Conservation (phyloP, 2,329 filamentous ascomycete genomes). For the Huntiella bhutanensis region DNA sequence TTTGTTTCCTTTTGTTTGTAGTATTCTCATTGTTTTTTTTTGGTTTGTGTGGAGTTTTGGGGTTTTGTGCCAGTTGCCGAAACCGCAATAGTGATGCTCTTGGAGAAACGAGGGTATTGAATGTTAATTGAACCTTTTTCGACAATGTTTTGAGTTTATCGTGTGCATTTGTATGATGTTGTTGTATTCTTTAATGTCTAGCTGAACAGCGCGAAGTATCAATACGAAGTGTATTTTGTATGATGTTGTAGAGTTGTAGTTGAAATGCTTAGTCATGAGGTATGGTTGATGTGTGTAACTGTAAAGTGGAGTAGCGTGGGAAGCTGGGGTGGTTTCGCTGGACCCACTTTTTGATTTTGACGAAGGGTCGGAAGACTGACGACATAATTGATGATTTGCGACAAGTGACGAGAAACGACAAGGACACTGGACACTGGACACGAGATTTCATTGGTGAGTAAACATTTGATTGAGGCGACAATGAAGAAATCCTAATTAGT, state of each 20-base stretch:
- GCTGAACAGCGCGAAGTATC: too few species aligned
- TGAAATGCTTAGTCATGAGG: background rate
- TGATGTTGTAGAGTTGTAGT: background rate
- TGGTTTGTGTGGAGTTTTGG: slow-evolving; percentile 1
- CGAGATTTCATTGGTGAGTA: too few species aligned
- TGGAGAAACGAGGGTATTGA: too few species aligned
- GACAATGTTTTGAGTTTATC: too few species aligned
- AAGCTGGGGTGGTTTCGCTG: too few species aligned
- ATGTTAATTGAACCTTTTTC: too few species aligned
- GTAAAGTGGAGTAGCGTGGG: background rate
- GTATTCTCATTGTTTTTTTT: slow-evolving; percentile 5
- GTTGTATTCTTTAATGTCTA: too few species aligned
- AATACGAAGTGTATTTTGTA: too few species aligned
- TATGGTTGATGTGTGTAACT: background rate
- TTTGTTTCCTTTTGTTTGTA: background rate
- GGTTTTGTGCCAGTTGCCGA: slow-evolving; percentile 5
- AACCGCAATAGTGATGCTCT: slow-evolving; percentile 1
- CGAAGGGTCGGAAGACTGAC: background rate
- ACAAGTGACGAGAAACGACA: background rate
- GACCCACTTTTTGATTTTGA: background rate
- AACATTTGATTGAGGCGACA: background rate
- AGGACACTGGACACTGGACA: too few species aligned
- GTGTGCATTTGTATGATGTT: too few species aligned
- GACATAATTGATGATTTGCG: background rate
- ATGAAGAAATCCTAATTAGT: background rate